phyloP scores from a whole-genome alignment of 176 grass and related monocot species.

The Metroxylon sagu region DNA sequence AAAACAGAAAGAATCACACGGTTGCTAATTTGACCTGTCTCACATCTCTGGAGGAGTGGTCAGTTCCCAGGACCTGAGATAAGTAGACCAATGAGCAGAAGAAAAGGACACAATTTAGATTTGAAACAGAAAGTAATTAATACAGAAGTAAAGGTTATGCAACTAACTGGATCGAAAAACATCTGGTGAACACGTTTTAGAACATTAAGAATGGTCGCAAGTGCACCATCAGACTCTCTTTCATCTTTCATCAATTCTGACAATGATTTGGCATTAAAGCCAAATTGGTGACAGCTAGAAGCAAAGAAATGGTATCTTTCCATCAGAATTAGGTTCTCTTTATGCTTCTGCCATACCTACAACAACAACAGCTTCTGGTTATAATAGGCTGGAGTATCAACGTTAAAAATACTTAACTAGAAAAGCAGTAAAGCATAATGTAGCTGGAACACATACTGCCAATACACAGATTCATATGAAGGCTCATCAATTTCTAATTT shows the following conservation, averaged over 20 bases:
- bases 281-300: constrained; percentile 59
- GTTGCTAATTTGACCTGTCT: constrained; percentile 41
- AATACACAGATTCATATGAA: too few relatives aligned
- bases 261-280: constrained; percentile 41
- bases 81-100: constrained; percentile 5
- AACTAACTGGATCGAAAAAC: constrained; percentile 76
- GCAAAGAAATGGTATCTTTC: constrained; percentile 96
- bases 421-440: background rate
- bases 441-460: too few relatives aligned
- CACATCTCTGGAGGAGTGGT: constrained; percentile 48
- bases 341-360: constrained; percentile 93
- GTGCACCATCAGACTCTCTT: constrained; percentile 65
- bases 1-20: background rate
- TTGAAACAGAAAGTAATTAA: background rate
- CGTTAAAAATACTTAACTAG: constrained; percentile 2
- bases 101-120: background rate
- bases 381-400: background rate
- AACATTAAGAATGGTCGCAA: constrained; percentile 73
- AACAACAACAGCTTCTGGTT: background rate
- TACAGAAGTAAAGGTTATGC: background rate
- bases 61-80: constrained; percentile 41
- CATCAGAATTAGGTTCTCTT: constrained; percentile 89
- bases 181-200: constrained; percentile 51
- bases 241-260: constrained; percentile 73
- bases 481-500: too few relatives aligned